Base-by-base conservation (phyloP, 2,329 filamentous ascomycete genomes). In the Sarocladium oryzae region DNA sequence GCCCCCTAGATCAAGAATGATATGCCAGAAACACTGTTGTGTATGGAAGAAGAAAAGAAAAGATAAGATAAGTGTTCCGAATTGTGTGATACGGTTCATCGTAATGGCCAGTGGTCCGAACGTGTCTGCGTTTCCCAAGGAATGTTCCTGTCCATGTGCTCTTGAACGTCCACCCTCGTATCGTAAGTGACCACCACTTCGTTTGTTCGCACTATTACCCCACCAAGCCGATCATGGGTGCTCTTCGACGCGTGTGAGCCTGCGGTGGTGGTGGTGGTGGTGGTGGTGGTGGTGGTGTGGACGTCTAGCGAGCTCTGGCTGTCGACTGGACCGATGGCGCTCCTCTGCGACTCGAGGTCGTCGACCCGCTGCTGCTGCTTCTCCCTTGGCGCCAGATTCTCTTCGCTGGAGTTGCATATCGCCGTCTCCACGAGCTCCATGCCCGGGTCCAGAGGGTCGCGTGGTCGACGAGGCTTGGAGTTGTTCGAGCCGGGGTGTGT, bases 271-370 rank as follows among this genome's bases (percentile, higher is more conserved):
- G n/a, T n/a, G n/a, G n/a, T n/a, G n/a, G n/a, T n/a, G n/a, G n/a
- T n/a, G n/a, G n/a, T n/a, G n/a, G n/a, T n/a, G n/a, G n/a, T n/a
- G n/a, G n/a, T n/a, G n/a, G n/a, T n/a, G n/a, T 26, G 40, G 4
- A 23, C 15, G 21, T 43, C 23, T 28, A 21, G 21, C 4, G 40
- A 26, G 40, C 40, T 43, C 21, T 26, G 15, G 16, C 40, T 26
- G 40, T 23, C 40, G 5, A 20, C 21, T n/a, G 40, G 21, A 4
- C 5, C 40, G 11, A 28, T 8, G 20, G 46, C 37, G 46, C 32
- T 49, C 2, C 6, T 16, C 21, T 49, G 30, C 4, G 46, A 36
- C 46, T 49, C 46, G 33, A 49, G 5, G n/a, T 49, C 46, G 30
- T 23, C 32, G 30, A n/a, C 18, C 7, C 6, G 21, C 18, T 37